Evolutionary conservation across 306 rosid genomes (phyloP), one percentile per base, ranked within the genome.

Genomic region (Malus asiatica): DNA sequence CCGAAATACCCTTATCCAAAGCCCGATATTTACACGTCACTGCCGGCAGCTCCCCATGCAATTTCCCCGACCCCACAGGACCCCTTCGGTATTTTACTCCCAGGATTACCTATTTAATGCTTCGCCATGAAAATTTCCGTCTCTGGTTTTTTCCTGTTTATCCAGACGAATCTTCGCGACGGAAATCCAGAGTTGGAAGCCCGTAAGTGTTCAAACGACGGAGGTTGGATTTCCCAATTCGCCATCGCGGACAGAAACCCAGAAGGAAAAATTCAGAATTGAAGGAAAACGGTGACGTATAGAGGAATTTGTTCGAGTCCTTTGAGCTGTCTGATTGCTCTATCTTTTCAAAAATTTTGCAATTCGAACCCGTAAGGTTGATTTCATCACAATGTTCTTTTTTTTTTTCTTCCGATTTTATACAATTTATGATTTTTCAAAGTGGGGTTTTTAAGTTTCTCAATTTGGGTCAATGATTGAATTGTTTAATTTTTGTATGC

Each of bases 81-180:
- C 76, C n/a, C 61, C 59, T 76, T 52, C 52, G 55, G 69, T 70
- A 65, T 46, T 60, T 51, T 19, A 4, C 1, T 42, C 11, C 72
- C 73, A 78, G 89, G 86, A 66, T 13, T 75, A 75, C 88, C 83
- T 77, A 78, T 84, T 74, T 84, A 84, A 53, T 74, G 76, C 78
- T 78, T 73, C 74, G 40, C 80, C 71, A 55, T 72, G 78, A 11
- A 48, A 16, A 22, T 71, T 72, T 65, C 79, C 14, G 25, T 42
- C 51, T 38, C 72, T 58, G 75, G 8, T n/a, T 51, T 73, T 59
- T 33, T 68, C 78, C 76, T 72, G 59, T 10, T 19, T 48, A 74
- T 66, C 68, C 67, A 25, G 42, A 35, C 27, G 27, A 46, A 18
- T 12, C 65, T 59, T 15, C 6, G 60, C 32, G 23, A 4, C 8